These are phyloP conservation scores for Leccinum sublutescens DNA, from an alignment of 768 basidiomycete species.

Conservation along the genomic window DNA sequence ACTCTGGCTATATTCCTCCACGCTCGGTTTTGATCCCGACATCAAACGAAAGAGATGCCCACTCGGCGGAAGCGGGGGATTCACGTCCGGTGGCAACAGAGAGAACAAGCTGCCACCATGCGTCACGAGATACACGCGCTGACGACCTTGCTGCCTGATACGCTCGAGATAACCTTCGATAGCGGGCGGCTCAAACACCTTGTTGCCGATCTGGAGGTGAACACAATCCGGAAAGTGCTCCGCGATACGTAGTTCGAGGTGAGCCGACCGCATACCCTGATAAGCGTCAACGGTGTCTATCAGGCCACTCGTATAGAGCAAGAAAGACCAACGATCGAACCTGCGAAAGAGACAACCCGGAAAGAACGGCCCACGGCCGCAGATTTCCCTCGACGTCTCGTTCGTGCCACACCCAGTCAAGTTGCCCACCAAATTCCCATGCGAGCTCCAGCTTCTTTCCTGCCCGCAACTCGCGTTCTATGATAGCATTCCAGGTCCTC, in stretches of 20 bases:
- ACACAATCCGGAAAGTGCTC: conserved; percentile 59
- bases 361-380: conserved; percentile 72
- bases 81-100: conserved; percentile 47
- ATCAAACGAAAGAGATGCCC: conserved; percentile 33
- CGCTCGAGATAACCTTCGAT: conserved; percentile 87
- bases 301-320: conserved; percentile 10
- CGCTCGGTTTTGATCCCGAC: conserved; percentile 27
- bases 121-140: conserved; percentile 65
- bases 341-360: conserved; percentile 70
- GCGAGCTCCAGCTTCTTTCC: conserved; percentile 69
- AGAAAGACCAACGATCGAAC: conserved; percentile 37
- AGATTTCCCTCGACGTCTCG: conserved; percentile 58
- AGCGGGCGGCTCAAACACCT: conserved; percentile 70
- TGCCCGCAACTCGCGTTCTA: conserved; percentile 49
- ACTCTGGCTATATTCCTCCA: conserved; percentile 29
- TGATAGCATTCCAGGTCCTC: conserved; percentile 59
- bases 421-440: conserved; percentile 69
- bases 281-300: neutral
- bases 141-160: conserved; percentile 55
- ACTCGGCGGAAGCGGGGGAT: conserved; percentile 72
- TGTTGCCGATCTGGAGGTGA: conserved; percentile 39
- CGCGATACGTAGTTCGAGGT: conserved; percentile 72
- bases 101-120: conserved; percentile 76
- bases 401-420: conserved; percentile 89
- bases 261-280: conserved; percentile 43